phyloP scores from a whole-genome alignment of 163 green algal genomes.

The Trebouxia gelatinosa region DNA sequence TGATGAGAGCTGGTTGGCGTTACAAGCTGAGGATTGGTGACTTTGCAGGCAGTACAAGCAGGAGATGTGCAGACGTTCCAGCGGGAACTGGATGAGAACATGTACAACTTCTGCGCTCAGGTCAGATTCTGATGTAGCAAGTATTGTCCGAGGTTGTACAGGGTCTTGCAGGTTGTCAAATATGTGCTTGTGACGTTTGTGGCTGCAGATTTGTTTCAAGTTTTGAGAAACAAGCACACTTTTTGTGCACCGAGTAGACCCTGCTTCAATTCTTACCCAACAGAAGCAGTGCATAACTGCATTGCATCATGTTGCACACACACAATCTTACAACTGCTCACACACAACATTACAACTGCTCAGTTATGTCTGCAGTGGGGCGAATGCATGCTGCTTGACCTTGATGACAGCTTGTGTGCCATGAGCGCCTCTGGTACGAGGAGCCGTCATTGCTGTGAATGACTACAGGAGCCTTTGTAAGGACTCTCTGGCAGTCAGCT shows the following conservation, averaged over 20 bases:
- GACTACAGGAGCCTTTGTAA: no score
- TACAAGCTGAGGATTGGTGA: no score
- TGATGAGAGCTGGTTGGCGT: no score
- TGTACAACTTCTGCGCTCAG: constrained; percentile 21
- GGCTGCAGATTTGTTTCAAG: neutral
- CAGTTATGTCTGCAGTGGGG: neutral
- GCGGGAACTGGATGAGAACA: neutral
- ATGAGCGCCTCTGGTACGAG: constrained; percentile 19
- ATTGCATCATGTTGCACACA: neutral
- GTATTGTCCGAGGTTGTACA: no score
- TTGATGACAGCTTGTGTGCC: neutral
- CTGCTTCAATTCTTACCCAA: neutral
- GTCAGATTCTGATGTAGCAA: neutral
- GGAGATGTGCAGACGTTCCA: constrained; percentile 17
- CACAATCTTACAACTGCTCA: neutral
- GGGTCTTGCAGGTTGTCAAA: no score
- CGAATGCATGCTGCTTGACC: neutral
- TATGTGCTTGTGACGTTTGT: neutral
- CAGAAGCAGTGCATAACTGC: neutral
- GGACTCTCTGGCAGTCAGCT: neutral
- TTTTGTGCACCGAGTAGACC: neutral
- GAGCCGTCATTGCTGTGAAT: neutral
- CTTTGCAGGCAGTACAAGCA: neutral
- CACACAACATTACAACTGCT: neutral
- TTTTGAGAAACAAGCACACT: neutral